Conservation (phyloP, 2,329 filamentous ascomycete genomes). For the Claviceps sp. region DNA sequence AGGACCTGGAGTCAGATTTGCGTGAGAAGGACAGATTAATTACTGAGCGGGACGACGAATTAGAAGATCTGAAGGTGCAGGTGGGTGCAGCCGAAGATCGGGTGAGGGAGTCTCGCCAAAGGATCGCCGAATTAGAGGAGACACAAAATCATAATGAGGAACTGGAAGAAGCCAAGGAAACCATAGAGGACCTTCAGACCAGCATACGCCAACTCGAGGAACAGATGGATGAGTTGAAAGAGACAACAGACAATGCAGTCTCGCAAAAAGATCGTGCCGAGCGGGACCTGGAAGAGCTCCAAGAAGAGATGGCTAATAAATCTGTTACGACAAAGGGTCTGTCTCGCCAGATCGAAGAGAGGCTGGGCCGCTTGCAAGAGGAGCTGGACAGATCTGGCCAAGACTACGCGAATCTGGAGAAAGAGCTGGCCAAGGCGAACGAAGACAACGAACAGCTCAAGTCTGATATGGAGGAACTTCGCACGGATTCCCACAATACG, state of each 20-base stretch:
- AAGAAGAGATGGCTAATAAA: slow-evolving; percentile 68
- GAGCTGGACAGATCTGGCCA: slow-evolving; percentile 44
- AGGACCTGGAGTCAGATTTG: slow-evolving; percentile 61
- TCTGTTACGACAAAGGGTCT: slow-evolving; percentile 63
- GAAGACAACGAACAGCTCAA: slow-evolving; percentile 33
- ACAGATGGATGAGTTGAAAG: slow-evolving; percentile 40
- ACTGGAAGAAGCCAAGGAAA: slow-evolving; percentile 41
- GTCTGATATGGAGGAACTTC: slow-evolving; percentile 28
- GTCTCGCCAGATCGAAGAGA: slow-evolving; percentile 63
- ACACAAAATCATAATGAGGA: slow-evolving; percentile 38
- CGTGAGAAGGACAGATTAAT: slow-evolving; percentile 63
- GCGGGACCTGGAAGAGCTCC: slow-evolving; percentile 49
- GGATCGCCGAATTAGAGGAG: slow-evolving; percentile 41
- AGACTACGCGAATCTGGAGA: slow-evolving; percentile 37
- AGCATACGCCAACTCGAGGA: slow-evolving; percentile 39
- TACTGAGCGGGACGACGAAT: slow-evolving; percentile 60
- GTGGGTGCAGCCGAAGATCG: slow-evolving; percentile 42
- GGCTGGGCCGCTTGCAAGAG: slow-evolving; percentile 48
- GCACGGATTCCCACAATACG: slow-evolving; percentile 18
- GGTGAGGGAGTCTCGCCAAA: slow-evolving; percentile 40
- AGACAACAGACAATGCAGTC: slow-evolving; percentile 39
- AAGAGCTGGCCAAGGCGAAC: slow-evolving; percentile 32
- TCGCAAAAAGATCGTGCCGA: slow-evolving; percentile 44
- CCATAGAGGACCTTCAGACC: slow-evolving; percentile 44
- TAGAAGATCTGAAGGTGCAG: slow-evolving; percentile 50